Conservation (phyloP, 345 rosid genomes). For the Eucalyptus cloeziana region DNA sequence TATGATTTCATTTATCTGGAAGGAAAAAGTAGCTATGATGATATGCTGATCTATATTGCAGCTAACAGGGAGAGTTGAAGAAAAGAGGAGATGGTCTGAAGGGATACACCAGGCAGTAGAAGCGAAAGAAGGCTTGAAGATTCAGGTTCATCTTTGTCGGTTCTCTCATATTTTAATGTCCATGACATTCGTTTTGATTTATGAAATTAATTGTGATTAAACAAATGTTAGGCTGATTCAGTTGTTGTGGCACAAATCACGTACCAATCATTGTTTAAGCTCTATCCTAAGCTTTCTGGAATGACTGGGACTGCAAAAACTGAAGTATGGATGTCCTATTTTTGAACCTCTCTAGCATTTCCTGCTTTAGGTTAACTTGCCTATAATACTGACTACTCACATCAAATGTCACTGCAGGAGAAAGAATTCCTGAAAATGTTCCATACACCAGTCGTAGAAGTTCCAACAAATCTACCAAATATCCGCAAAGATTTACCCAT, state of each 20-base stretch:
- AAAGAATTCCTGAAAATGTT: slow-evolving; percentile 92
- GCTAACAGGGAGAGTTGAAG: slow-evolving; percentile 98
- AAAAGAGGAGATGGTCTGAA: slow-evolving; percentile 94
- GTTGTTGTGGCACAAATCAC: slow-evolving; percentile 97
- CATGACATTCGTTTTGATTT: neutral
- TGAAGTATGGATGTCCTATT: slow-evolving; percentile 38
- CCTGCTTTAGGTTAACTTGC: neutral
- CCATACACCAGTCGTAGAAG: slow-evolving; percentile 83
- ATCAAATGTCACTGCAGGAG: slow-evolving; percentile 37
- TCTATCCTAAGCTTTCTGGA: slow-evolving; percentile 91
- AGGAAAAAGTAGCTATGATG: neutral
- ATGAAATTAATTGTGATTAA: neutral
- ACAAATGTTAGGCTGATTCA: slow-evolving; percentile 67
- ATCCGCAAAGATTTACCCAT: slow-evolving; percentile 84
- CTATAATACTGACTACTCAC: neutral
- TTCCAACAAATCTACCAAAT: slow-evolving; percentile 87
- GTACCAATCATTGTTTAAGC: slow-evolving; percentile 92
- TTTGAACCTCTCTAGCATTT: neutral
- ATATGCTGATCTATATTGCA: slow-evolving; percentile 10
- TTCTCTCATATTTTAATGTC: neutral
- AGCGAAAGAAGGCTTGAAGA: slow-evolving; percentile 91
- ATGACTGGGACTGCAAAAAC: slow-evolving; percentile 99
- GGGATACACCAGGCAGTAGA: slow-evolving; percentile 98
- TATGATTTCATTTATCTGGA: neutral
- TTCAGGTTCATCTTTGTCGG: slow-evolving; percentile 39